phyloP scores from a whole-genome alignment of 768 basidiomycete genomes.

The Hygrocybe punicea region DNA sequence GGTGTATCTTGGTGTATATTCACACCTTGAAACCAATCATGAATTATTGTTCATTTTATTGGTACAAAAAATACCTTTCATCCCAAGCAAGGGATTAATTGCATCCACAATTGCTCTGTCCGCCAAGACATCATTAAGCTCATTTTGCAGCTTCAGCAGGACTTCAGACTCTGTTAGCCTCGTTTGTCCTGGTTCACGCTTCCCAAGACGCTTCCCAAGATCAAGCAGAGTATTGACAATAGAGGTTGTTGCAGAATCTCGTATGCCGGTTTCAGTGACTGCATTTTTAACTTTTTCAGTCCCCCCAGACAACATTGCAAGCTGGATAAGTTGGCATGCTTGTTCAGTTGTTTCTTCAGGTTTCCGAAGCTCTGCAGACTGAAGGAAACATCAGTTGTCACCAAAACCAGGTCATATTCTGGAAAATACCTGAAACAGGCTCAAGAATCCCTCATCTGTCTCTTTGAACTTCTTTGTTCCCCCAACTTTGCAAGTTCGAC shows the following conservation, averaged over 20 bases:
- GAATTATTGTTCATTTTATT: not conserved
- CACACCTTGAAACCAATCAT: constrained; percentile 14
- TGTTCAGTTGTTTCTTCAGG: constrained; percentile 1
- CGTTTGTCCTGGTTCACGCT: not conserved
- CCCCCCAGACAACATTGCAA: constrained; percentile 1
- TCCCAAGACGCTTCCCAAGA: not conserved
- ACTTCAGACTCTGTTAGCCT: not conserved
- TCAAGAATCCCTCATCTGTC: constrained; percentile 24
- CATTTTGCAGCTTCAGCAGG: not conserved
- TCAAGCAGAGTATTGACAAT: not conserved
- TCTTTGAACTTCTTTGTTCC: constrained; percentile 23
- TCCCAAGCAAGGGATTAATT: constrained; percentile 9
- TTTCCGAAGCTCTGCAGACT: constrained; percentile 4
- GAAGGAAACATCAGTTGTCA: not conserved
- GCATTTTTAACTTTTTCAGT: constrained; percentile 1
- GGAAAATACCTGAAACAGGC: constrained; percentile 13
- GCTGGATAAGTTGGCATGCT: not conserved
- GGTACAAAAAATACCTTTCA: constrained; percentile 1
- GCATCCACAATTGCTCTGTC: not conserved
- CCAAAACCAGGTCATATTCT: constrained; percentile 2
- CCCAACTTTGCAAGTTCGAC: constrained; percentile 31
- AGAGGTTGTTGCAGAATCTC: not conserved
- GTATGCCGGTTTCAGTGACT: not conserved
- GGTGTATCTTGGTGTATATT: constrained; percentile 33
- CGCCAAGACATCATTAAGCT: not conserved